Evolutionary conservation across 2,329 filamentous ascomycete species (phyloP).

Genomic region (Ophidiomyces ophidiicola): DNA sequence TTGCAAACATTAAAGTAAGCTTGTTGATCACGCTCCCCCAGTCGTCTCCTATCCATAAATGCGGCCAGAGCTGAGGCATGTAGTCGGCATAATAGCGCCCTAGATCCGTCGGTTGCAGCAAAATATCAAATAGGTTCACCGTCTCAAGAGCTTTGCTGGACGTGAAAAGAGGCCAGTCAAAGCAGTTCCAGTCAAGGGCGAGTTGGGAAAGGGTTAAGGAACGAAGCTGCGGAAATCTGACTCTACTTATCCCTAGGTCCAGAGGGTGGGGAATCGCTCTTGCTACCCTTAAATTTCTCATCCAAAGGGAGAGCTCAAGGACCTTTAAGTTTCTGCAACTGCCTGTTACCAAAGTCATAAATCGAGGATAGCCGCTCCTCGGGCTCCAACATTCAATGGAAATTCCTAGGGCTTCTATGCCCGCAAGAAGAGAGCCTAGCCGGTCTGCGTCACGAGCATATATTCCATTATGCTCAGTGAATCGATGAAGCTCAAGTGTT

Average conservation of each 20-base stretch:
- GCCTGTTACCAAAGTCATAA: not conserved
- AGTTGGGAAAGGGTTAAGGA: not conserved
- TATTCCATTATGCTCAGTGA: not conserved
- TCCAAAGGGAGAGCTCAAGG: not conserved
- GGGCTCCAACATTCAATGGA: not conserved
- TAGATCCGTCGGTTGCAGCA: not conserved
- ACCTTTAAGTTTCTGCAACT: not conserved
- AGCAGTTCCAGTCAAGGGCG: not conserved
- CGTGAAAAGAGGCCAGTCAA: not conserved
- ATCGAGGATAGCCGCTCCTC: not conserved
- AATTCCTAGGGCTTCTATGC: not conserved
- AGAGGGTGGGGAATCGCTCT: too few relatives aligned
- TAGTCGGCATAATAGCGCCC: not conserved
- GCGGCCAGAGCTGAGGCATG: not conserved
- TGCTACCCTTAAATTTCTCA: not conserved
- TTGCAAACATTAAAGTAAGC: not conserved
- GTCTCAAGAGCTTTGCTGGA: not conserved
- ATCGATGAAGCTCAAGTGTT: not conserved
- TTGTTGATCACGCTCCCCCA: not conserved
- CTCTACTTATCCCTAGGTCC: not conserved
- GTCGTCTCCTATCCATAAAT: not conserved
- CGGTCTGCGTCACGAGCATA: not conserved
- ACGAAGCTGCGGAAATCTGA: not conserved
- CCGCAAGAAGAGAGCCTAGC: not conserved
- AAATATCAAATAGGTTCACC: not conserved